Conservation (phyloP, 345 rosid genomes). For the Microcos paniculata region DNA sequence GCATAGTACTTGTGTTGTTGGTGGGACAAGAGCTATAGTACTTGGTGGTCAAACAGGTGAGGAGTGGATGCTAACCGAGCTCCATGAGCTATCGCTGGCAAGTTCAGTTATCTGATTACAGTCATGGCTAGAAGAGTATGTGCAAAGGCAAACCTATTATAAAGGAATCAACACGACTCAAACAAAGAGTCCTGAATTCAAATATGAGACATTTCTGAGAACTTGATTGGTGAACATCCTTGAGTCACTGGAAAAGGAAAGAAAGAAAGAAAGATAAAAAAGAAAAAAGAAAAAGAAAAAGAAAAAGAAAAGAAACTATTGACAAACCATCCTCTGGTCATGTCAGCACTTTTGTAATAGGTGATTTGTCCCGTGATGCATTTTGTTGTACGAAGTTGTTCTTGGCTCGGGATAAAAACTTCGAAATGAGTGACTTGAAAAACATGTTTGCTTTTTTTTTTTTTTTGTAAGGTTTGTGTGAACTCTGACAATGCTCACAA, state of each 20-base stretch:
- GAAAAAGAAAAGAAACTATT: not conserved
- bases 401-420: slow-evolving; percentile 29
- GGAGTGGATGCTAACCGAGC: slow-evolving; percentile 92
- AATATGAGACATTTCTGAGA: slow-evolving; percentile 18
- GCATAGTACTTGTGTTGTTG: slow-evolving; percentile 89
- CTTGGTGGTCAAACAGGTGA: slow-evolving; percentile 93
- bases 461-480: slow-evolving; percentile 30
- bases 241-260: slow-evolving; percentile 14
- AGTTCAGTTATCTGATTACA: slow-evolving; percentile 49
- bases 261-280: not conserved
- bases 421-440: slow-evolving; percentile 30
- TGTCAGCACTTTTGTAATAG: slow-evolving; percentile 23
- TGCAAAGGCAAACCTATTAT: not conserved
- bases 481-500: slow-evolving; percentile 20
- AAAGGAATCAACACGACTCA: slow-evolving; percentile 2
- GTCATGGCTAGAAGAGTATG: slow-evolving; percentile 7
- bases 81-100: slow-evolving; percentile 74
- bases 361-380: slow-evolving; percentile 29
- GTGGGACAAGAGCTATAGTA: slow-evolving; percentile 82
- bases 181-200: slow-evolving; percentile 8
- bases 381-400: slow-evolving; percentile 29
- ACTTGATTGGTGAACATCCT: slow-evolving; percentile 14
- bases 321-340: slow-evolving; percentile 24
- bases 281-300: not conserved
- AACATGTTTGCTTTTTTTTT: slow-evolving; percentile 21